These are phyloP conservation scores for Boletus rex-veris DNA, from an alignment of 768 basidiomycete species.

Conservation along the genomic window DNA sequence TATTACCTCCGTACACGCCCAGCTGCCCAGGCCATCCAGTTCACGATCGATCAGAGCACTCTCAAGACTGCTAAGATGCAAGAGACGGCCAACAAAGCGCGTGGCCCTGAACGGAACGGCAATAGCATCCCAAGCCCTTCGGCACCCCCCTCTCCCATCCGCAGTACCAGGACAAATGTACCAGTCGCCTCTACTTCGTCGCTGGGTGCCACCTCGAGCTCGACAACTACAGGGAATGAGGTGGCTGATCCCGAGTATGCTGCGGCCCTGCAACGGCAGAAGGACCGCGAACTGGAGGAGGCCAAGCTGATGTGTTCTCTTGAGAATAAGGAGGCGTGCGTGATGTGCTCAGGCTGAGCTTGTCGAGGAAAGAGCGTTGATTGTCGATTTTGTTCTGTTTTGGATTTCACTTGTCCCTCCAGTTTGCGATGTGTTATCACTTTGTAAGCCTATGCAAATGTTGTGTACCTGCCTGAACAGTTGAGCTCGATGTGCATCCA, in stretches of 20 bases:
- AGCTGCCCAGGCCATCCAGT: slow-evolving; percentile 94
- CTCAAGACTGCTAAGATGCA: slow-evolving; percentile 52
- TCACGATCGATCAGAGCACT: slow-evolving; percentile 85
- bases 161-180: slow-evolving; percentile 32
- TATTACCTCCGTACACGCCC: slow-evolving; percentile 95
- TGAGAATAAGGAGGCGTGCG: slow-evolving; percentile 91
- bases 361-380: neutral
- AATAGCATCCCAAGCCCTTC: slow-evolving; percentile 25
- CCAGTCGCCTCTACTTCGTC: slow-evolving; percentile 25
- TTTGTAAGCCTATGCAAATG: slow-evolving; percentile 13
- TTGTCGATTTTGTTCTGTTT: neutral
- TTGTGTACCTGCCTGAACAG: slow-evolving; percentile 10
- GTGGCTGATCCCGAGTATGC: slow-evolving; percentile 67
- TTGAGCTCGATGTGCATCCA: too few relatives aligned
- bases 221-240: slow-evolving; percentile 33
- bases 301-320: slow-evolving; percentile 80
- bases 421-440: neutral
- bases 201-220: slow-evolving; percentile 8
- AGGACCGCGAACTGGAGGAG: slow-evolving; percentile 73
- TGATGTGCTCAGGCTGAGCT: slow-evolving; percentile 83
- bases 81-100: slow-evolving; percentile 21
- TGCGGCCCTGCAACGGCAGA: slow-evolving; percentile 67
- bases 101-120: slow-evolving; percentile 10
- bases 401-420: slow-evolving; percentile 1
- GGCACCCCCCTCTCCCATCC: slow-evolving; percentile 25